Evolutionary conservation across 768 basidiomycete species (phyloP), one percentile per base, ranked within the genome.

Genomic region (Russula ochroleuca): DNA sequence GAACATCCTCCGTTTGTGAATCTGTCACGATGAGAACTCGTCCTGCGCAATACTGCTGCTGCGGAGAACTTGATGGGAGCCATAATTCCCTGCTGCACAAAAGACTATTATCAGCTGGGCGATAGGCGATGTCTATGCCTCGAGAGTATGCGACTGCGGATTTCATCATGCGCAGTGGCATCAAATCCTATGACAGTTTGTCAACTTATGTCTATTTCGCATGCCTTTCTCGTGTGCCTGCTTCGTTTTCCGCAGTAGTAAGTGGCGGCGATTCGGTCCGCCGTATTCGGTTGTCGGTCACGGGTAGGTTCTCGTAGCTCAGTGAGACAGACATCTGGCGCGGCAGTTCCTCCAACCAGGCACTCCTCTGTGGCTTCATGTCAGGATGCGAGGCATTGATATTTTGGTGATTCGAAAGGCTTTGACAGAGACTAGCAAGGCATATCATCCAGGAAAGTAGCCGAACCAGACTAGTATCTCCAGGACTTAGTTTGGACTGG

Each of bases 31-130:
- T 40, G 7, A 21, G 57, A 25, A 3, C 23, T 11, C 17, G 1
- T 50, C n/a, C 25, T 38, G 49, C 37, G 58, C 37, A 59, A 59
- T 40, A 40, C 7, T 33, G 51, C 59, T 61, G 59, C 59, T 61
- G 59, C 59, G 41, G 59, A 45, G 41, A 21, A 5, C n/a, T 10
- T 23, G 17, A 17, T 23, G 33, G 45, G 25, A 35, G 33, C 41
- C 6, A 15, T 48, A 37, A 25, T 28, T 28, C 28, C 28, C 28
- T 5, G 28, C 28, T 28, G 28, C 25, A 35, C 21, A 25, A 4
- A 4, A 19, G 10, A 15, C 15, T 1, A 17, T 43, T 33, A 17
- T 25, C 14, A 14, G 33, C 11, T 17, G 9, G 45, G 45, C 33
- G 15, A 47, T 0, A 17, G 10, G 15, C 21, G 33, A 21, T 2